Evolutionary conservation across 108 stramenopile species (phyloP).

Genomic region (Pinguiococcus pyrenoidosus): DNA sequence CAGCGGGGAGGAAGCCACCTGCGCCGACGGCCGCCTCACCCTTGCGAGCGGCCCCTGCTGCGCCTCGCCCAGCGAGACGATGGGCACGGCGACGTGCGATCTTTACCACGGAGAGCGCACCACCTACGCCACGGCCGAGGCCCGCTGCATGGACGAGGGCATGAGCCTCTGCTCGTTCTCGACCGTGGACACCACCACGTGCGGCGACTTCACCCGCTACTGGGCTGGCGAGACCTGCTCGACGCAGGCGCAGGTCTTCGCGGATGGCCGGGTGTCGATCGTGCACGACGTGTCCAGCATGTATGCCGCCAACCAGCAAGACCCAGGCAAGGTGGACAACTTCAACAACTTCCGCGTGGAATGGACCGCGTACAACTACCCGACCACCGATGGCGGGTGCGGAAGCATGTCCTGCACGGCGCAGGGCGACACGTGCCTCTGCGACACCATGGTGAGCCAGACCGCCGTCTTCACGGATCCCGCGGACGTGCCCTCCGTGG

Average conservation of each 20-base stretch:
- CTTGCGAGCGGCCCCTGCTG: conserved; percentile 30
- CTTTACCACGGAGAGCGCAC: conserved; percentile 34
- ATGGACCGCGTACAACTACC: conserved; percentile 23
- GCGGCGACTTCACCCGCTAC: too few relatives aligned
- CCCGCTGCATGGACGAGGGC: conserved; percentile 1
- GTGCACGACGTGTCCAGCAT: conserved; percentile 33
- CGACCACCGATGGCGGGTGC: too few relatives aligned
- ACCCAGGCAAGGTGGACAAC: too few relatives aligned
- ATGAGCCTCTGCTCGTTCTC: background rate
- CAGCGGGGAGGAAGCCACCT: conserved; percentile 21
- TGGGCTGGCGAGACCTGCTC: conserved; percentile 42
- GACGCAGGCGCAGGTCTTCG: conserved; percentile 41
- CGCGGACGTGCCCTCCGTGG: background rate
- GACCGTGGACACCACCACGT: conserved; percentile 4
- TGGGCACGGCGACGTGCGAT: background rate
- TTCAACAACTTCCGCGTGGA: conserved; percentile 34
- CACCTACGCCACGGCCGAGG: conserved; percentile 7
- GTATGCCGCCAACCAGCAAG: too few relatives aligned
- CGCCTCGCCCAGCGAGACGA: background rate
- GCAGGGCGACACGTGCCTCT: conserved; percentile 29
- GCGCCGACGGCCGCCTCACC: conserved; percentile 23
- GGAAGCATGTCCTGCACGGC: too few relatives aligned
- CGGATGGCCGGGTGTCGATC: conserved; percentile 38
- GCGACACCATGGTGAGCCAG: conserved; percentile 21
- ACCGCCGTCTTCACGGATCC: conserved; percentile 17